These are phyloP conservation scores for Protomyces arabidopsidicola DNA, from an alignment of 1,139 yeast genomes.

Conservation along the genomic window DNA sequence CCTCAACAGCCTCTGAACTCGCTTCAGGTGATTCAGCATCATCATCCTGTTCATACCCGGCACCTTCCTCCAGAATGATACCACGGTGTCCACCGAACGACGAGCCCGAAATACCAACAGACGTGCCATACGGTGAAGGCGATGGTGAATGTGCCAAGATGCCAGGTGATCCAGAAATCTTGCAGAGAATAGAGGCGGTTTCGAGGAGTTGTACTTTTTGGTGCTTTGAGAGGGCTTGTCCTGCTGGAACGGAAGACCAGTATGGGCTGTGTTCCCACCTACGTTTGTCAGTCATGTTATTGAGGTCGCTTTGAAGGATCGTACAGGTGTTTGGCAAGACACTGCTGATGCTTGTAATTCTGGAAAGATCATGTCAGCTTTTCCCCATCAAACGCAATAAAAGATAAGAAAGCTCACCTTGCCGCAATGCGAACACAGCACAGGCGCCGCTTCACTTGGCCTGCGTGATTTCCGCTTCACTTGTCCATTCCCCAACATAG, in stretches of 20 bases:
- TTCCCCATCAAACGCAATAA: background rate
- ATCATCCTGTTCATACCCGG: constrained; percentile 18
- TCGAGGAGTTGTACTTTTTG: constrained; percentile 26
- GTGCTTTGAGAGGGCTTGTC: constrained; percentile 22
- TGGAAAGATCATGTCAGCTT: background rate
- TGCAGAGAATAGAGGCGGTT: constrained; percentile 23
- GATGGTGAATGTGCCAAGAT: constrained; percentile 13
- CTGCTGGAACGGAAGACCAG: constrained; percentile 17
- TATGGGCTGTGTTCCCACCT: constrained; percentile 27
- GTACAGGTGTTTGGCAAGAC: constrained; percentile 22
- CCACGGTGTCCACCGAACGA: constrained; percentile 6
- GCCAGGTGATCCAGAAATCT: constrained; percentile 15
- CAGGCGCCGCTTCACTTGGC: constrained; percentile 25
- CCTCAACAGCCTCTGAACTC: constrained; percentile 14
- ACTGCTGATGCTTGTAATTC: constrained; percentile 27
- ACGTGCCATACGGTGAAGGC: constrained; percentile 24
- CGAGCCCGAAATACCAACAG: constrained; percentile 5
- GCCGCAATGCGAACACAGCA: constrained; percentile 22
- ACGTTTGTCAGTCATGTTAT: background rate
- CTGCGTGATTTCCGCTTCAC: constrained; percentile 12
- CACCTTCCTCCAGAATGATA: constrained; percentile 23
- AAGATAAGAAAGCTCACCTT: constrained; percentile 1
- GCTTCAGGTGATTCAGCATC: constrained; percentile 20
- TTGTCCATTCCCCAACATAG: background rate
- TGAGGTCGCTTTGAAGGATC: background rate